These are phyloP conservation scores for Rosa persica DNA, from an alignment of 306 rosid species.

Conservation along the genomic window DNA sequence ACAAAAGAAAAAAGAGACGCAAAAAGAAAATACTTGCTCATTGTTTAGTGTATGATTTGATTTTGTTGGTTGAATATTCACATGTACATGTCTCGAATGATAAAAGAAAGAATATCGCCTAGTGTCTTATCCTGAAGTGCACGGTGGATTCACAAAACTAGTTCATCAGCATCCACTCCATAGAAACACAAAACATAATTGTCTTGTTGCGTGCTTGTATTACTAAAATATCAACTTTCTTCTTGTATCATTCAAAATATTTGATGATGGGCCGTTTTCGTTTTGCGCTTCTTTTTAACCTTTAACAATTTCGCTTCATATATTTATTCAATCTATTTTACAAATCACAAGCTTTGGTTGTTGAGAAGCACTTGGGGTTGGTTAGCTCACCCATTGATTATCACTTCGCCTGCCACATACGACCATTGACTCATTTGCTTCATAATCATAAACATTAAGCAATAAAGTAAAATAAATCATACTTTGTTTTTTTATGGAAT, in stretches of 20 bases:
- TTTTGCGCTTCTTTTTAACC: neutral
- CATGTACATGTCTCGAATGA: too few species aligned
- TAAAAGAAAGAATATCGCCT: neutral
- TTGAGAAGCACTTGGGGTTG: neutral
- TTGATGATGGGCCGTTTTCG: neutral
- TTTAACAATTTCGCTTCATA: neutral
- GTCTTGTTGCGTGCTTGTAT: neutral
- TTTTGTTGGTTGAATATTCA: too few species aligned
- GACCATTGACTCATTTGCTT: neutral
- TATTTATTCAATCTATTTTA: neutral
- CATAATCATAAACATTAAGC: too few species aligned
- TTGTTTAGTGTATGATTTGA: too few species aligned
- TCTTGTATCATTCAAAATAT: neutral
- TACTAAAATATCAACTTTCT: neutral
- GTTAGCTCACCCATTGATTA: neutral
- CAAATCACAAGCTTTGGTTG: neutral
- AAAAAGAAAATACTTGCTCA: too few species aligned
- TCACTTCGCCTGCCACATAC: neutral
- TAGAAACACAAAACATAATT: too few species aligned
- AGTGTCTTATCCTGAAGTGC: neutral
- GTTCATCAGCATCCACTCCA: neutral
- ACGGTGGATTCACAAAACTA: neutral
- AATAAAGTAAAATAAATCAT: too few species aligned
- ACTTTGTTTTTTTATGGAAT: too few species aligned
- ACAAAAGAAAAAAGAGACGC: too few species aligned